These are phyloP conservation scores for Lycium ferocissimum DNA, from an alignment of 257 asterid species.

Conservation along the genomic window DNA sequence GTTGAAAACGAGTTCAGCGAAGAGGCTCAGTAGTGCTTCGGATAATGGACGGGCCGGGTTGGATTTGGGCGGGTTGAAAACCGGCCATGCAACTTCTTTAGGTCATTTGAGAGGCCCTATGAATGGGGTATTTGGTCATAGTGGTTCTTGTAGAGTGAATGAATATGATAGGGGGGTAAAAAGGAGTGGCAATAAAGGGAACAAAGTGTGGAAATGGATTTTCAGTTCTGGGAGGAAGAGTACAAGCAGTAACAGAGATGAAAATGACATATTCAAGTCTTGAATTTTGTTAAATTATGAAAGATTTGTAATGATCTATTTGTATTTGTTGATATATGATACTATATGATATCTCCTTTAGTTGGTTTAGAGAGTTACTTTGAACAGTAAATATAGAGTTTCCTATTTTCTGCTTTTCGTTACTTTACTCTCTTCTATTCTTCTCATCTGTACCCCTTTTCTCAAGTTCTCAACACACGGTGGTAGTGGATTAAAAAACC, in stretches of 20 bases:
- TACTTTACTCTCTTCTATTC: background rate
- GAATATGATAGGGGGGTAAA: constrained; percentile 46
- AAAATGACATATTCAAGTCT: constrained; percentile 33
- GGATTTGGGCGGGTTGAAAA: too few species aligned
- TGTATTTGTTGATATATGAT: background rate
- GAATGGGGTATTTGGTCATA: background rate
- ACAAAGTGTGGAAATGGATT: constrained; percentile 89
- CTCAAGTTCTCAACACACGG: background rate
- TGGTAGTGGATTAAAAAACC: background rate
- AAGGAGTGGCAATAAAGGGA: constrained; percentile 51
- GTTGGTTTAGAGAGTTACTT: background rate
- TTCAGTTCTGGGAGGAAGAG: constrained; percentile 55
- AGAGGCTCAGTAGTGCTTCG: too few species aligned
- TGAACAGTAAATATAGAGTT: constrained; percentile 3
- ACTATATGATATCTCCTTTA: background rate
- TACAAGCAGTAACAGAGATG: constrained; percentile 46
- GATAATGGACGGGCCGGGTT: too few species aligned
- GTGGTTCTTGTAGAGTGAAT: constrained; percentile 60
- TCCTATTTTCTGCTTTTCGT: background rate
- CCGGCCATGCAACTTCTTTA: too few species aligned
- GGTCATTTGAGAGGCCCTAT: too few species aligned
- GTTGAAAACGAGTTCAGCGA: background rate
- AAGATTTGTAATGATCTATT: background rate
- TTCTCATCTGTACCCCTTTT: background rate
- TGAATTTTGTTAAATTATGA: background rate